Evolutionary conservation across 495 filamentous ascomycete genomes (phyloP).

Genomic region (Penicillium coprophilum): DNA sequence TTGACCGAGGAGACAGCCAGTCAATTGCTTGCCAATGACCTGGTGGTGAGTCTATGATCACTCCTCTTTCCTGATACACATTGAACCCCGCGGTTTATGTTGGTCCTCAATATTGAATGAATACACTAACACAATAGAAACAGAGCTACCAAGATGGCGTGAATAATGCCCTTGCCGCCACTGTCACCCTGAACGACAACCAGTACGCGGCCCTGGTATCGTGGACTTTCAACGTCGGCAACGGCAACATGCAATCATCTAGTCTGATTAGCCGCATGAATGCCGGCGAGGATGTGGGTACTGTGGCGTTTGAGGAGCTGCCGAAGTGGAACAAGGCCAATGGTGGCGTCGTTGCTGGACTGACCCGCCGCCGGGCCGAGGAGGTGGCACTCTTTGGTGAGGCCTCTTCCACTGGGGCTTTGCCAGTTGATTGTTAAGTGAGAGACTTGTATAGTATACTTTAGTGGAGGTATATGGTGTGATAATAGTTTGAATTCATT

Average conservation of each 20-base stretch:
- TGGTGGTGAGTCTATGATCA: constrained; percentile 27
- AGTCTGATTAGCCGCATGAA: constrained; percentile 47
- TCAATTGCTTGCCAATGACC: constrained; percentile 42
- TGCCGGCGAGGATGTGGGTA: constrained; percentile 38
- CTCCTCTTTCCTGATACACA: background rate
- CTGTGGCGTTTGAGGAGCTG: constrained; percentile 44
- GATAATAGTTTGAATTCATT: background rate
- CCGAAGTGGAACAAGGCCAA: constrained; percentile 49
- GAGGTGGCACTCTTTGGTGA: constrained; percentile 45
- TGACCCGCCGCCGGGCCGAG: constrained; percentile 39
- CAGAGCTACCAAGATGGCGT: constrained; percentile 26
- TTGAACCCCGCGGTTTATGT: no score
- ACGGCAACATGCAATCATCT: constrained; percentile 27
- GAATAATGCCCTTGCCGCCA: constrained; percentile 17
- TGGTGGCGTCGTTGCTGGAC: constrained; percentile 38
- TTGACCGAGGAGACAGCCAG: constrained; percentile 39
- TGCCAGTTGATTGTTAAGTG: constrained; percentile 27
- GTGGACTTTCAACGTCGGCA: constrained; percentile 25
- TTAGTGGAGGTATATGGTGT: background rate
- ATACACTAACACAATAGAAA: background rate
- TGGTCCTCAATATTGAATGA: background rate
- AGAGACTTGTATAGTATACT: background rate
- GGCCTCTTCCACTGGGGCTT: constrained; percentile 20
- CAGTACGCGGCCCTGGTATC: constrained; percentile 28
- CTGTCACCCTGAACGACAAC: constrained; percentile 30